Conservation (phyloP, 768 basidiomycete genomes). For the Cyclocybe aegerita region DNA sequence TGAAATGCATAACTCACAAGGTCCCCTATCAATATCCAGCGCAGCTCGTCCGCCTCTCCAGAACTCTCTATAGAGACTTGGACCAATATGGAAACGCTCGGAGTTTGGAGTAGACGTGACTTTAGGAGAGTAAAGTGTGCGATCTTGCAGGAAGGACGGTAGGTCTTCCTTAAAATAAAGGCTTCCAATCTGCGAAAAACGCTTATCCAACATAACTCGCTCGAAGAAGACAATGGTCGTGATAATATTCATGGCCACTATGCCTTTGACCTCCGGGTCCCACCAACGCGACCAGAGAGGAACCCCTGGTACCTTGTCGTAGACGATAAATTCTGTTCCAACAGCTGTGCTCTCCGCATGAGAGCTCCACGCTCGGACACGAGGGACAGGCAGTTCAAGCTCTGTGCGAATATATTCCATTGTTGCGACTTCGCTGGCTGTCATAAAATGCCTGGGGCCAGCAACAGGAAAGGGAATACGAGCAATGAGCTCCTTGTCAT, state of each 20-base stretch:
- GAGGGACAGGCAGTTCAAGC: conserved; percentile 27
- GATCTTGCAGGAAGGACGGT: conserved; percentile 6
- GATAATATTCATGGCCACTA: conserved; percentile 11
- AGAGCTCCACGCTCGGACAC: conserved; percentile 28
- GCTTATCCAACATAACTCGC: conserved; percentile 11
- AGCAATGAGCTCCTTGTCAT: conserved; percentile 15
- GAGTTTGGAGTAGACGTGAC: neutral
- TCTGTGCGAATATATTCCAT: conserved; percentile 26
- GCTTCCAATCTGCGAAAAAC: conserved; percentile 32
- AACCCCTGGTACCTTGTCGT: conserved; percentile 28
- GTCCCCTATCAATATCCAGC: too few relatives aligned
- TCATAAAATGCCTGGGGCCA: conserved; percentile 24
- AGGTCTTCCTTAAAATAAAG: conserved; percentile 33
- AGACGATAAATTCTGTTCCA: conserved; percentile 32
- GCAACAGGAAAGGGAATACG: conserved; percentile 21
- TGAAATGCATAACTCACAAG: too few relatives aligned
- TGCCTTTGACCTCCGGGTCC: neutral
- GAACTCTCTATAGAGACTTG: too few relatives aligned
- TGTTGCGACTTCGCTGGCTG: conserved; percentile 37
- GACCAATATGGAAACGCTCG: conserved; percentile 1
- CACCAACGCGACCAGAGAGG: conserved; percentile 16
- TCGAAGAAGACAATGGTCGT: conserved; percentile 20
- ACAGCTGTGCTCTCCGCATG: conserved; percentile 20
- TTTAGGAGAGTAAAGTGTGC: conserved; percentile 10
- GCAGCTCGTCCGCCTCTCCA: too few relatives aligned